Base-by-base conservation (phyloP, 495 filamentous ascomycete species). In the Aspergillus diversus region DNA sequence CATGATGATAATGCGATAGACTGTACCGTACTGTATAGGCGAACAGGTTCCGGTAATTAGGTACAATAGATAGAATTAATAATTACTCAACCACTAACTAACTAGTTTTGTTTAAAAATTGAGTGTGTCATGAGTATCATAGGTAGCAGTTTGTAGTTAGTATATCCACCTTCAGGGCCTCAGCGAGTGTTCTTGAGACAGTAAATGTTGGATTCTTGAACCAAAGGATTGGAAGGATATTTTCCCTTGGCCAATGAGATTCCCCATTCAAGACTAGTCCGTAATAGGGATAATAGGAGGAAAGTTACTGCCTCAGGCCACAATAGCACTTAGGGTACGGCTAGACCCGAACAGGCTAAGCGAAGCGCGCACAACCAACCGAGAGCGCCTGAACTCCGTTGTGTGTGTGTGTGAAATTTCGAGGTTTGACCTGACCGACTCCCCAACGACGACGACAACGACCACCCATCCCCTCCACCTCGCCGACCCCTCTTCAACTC, bases 331-430 rank as follows among this genome's bases (percentile, higher is more conserved):
- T 79, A 79, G 77, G 77, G 77, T 77, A 76, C 71, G 73, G 70
- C 77, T 79, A 77, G 50, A 65, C 77, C 77, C 65, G 66, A 77
- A 76, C 60, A 73, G 73, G 75, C 69, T 74, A 75, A 77, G 76
- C 77, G 73, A 76, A 74, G 64, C 72, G 66, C 69, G 72, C 75
- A 76, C 77, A 78, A 75, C 63, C 71, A 71, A 72, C 70, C 73
- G 69, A 70, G 68, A 66, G 47, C 61, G 49, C 59, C 60, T 39
- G 42, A 53, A 48, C 47, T 73, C 66, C 64, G 66, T 68, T 66
- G 59, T 57, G 64, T 69, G 64, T 68, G 66, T 75, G 73, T 70
- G 72, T 67, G 72, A 79, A 77, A 71, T 80, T 78, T 80, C 69
- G 69, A 70, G 71, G 70, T 72, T 73, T 66, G 60, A 67, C 69